Evolutionary conservation across 805 yeast species (phyloP), one percentile per base, ranked within the genome.

Genomic region (Starmerella stigmatis): DNA sequence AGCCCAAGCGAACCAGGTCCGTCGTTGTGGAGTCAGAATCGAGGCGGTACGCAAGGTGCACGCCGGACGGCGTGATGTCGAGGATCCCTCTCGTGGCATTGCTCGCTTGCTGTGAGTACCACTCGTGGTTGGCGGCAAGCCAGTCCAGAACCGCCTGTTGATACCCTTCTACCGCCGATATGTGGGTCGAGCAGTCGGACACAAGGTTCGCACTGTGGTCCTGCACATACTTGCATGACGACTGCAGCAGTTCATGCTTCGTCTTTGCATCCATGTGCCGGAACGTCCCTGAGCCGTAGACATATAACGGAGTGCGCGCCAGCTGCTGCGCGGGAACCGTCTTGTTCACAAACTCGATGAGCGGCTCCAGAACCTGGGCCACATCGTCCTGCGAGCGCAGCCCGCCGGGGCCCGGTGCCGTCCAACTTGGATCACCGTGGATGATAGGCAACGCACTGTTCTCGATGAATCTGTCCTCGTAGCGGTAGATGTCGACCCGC

Each of bases 231-330:
- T 56, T 45, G 55, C 86, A 80, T 3, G 75, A 65, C 30, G 64
- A 62, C 13, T 62, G 65, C 46, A 78, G 56, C 16, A 78, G 68
- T 15, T 60, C 60, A 34, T 63, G 63, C 52, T 73, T 78, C 41
- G 59, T 64, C 28, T 73, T 73, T 11, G 67, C 63, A 1, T 79
- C 70, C 33, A 79, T 61, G 12, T 75, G 58, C 35, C 85, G 61
- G 76, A 79, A 71, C 0, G 84, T 84, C 0, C 81, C 86, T 0
- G 86, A 79, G 0, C 83, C 77, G 59, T 79, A 84, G 6, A 80
- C 58, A 52, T 77, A 79, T 0, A 80, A 67, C 0, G 88, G 88
- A 0, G 88, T 80, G 39, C 85, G 57, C 9, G 55, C 55, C 41
- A 74, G 78, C 57, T 78, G 83, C 15, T 75, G 72, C 43, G 66